Percentiles rank a stretch among this genome's conserved stretches.
phyloP scores from a whole-genome alignment of 352 stramenopile species.

The Pythium sp. region DNA sequence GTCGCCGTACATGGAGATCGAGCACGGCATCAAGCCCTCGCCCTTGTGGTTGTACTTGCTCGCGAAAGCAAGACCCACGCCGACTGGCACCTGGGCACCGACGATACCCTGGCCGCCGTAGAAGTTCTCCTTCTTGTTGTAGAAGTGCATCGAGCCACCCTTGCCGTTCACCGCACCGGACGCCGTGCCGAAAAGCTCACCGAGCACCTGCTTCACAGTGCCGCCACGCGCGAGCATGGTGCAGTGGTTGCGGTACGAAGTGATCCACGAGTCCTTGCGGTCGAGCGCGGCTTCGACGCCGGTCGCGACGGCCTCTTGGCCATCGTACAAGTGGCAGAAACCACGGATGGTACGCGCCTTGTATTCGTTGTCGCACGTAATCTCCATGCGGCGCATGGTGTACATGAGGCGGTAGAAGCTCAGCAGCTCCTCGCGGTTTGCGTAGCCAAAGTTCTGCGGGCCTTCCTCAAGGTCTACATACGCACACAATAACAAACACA shows the following conservation, averaged over 20 bases:
- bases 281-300: constrained; percentile 96
- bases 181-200: constrained; percentile 95
- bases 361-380: constrained; percentile 99
- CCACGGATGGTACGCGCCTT: constrained; percentile 98
- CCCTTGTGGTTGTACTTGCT: constrained; percentile 98
- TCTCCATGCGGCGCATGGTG: constrained; percentile 99
- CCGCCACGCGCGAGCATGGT: constrained; percentile 94
- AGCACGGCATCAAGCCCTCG: constrained; percentile 88
- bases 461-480: constrained; percentile 63
- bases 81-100: constrained; percentile 97
- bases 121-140: constrained; percentile 98
- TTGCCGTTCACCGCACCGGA: constrained; percentile 93
- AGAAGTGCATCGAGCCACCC: constrained; percentile 99
- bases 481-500: background rate
- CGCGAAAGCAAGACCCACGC: constrained; percentile 97
- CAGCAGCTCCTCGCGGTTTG: constrained; percentile 96
- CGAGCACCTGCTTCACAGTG: constrained; percentile 91
- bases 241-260: constrained; percentile 99
- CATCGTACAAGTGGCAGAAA: constrained; percentile 99
- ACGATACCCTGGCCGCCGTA: constrained; percentile 99
- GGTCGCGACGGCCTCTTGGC: constrained; percentile 98
- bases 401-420: constrained; percentile 99
- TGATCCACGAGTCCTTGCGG: constrained; percentile 97
- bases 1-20: constrained; percentile 98
- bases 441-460: constrained; percentile 57